These are phyloP conservation scores for Fraxinus americana DNA, from an alignment of 257 asterid genomes.

Conservation along the genomic window DNA sequence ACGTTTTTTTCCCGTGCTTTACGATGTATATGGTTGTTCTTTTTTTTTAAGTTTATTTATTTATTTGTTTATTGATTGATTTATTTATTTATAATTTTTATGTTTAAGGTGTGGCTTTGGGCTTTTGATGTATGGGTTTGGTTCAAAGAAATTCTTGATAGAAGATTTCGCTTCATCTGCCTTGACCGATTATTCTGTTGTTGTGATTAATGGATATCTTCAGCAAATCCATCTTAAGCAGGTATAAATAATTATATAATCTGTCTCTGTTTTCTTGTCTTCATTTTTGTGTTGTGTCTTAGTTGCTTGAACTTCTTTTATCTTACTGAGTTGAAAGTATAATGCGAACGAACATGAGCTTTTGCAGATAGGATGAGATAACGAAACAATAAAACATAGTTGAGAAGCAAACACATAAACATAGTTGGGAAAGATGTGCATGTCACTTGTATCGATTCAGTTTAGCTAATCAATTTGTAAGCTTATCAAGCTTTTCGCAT, in stretches of 20 bases:
- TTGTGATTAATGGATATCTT: constrained; percentile 88
- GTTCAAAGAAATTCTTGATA: constrained; percentile 78
- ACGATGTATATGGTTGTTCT: neutral
- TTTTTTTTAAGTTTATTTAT: neutral
- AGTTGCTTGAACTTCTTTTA: neutral
- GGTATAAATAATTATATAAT: constrained; percentile 37
- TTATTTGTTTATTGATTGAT: neutral
- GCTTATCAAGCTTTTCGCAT: too few species aligned
- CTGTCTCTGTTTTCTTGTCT: neutral
- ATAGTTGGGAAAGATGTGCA: too few species aligned
- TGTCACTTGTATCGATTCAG: too few species aligned
- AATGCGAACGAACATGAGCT: neutral
- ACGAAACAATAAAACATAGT: neutral
- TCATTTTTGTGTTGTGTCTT: neutral
- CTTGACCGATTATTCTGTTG: constrained; percentile 72
- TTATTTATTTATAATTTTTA: neutral
- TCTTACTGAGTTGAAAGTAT: neutral
- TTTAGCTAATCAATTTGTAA: too few species aligned
- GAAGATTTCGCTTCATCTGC: constrained; percentile 86
- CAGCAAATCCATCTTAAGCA: constrained; percentile 84
- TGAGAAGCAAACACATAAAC: neutral
- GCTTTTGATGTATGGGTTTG: constrained; percentile 91
- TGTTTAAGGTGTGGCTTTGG: constrained; percentile 75
- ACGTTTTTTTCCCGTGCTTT: neutral
- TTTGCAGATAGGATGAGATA: neutral